These are phyloP conservation scores for Colletotrichum costaricense DNA, from an alignment of 2,329 filamentous ascomycete genomes.

Conservation along the genomic window DNA sequence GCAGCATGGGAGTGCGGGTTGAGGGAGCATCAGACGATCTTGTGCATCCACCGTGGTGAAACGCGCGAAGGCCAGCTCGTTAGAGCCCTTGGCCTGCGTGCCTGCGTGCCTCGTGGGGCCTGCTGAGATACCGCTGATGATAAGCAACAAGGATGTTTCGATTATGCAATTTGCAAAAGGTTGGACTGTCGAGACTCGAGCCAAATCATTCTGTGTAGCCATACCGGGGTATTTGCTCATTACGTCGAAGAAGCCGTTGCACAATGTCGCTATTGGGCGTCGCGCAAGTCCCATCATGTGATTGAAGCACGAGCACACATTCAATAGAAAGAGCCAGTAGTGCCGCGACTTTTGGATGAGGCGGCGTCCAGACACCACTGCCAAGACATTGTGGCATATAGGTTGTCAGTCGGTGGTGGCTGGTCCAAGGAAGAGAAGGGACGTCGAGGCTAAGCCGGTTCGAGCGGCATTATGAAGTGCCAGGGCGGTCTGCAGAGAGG, in stretches of 20 bases:
- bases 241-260: background rate
- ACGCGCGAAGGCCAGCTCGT: conserved; percentile 22
- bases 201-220: background rate
- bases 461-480: conserved; percentile 25
- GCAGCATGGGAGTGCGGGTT: conserved; percentile 3
- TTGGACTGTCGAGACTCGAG: conserved; percentile 7
- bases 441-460: conserved; percentile 22
- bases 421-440: background rate
- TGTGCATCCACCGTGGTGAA: conserved; percentile 29
- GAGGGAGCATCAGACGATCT: conserved; percentile 32
- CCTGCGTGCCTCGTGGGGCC: conserved; percentile 15
- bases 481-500: conserved; percentile 11
- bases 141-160: conserved; percentile 16
- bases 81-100: conserved; percentile 8
- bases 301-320: background rate
- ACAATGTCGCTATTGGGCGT: background rate
- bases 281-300: background rate
- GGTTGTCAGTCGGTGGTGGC: background rate
- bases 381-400: background rate
- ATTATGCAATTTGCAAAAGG: background rate
- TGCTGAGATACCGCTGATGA: conserved; percentile 13
- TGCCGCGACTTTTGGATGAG: background rate
- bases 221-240: conserved; percentile 11
- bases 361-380: background rate
- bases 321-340: background rate